Base-by-base conservation (phyloP, 192 early-diverging fungal genomes). In the Lunasporangiospora selenospora region DNA sequence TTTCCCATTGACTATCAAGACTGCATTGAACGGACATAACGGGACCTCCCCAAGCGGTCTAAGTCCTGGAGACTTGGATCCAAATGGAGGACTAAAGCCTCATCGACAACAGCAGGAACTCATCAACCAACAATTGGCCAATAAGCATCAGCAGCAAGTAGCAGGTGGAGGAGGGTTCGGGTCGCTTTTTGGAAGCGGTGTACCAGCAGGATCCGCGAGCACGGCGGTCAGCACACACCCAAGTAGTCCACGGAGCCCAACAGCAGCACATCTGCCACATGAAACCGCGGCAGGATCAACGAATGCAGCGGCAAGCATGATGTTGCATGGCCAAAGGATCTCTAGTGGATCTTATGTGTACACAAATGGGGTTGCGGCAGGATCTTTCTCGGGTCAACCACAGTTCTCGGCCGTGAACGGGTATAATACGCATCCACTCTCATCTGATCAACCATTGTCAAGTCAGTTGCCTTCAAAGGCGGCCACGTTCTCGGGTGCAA, bases 21-120 rank as follows among this genome's bases (percentile, higher is more conserved):
- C 23, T 6, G 19, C 24, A 1, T 29, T 47, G 16, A 71, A 58
- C 50, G 66, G 66, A 42, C n/a, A n/a, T n/a, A 15, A 27, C 23
- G 29, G 21, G 26, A 21, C 23, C 3, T 19, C 24, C 1, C 21
- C 53, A 15, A 71, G 53, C 50, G 66, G 66, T 34, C 36, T 57
- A 1, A 53, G 43, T 37, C 27, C 39, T 3, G 51, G 27, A 38
- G 67, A 71, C 3, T 23, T 71, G 29, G 67, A 71, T 31, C 67
- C 62, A n/a, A 58, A 26, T 32, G 67, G 67, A 45, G 67, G 67
- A 26, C 41, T 71, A 13, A 21, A 51, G 38, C 67, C 59, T 24
- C 67, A 71, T n/a, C 62, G 59, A 3, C 67, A 71, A 37, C 67
- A 71, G 12, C 67, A 71, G 39, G 67, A 71, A 33, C 21, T 71